A percentile compares a stretch with the other conserved stretches of the same genome.
Evolutionary conservation across 2,329 filamentous ascomycete species (phyloP).

Genomic region (Clathrospora elynae): DNA sequence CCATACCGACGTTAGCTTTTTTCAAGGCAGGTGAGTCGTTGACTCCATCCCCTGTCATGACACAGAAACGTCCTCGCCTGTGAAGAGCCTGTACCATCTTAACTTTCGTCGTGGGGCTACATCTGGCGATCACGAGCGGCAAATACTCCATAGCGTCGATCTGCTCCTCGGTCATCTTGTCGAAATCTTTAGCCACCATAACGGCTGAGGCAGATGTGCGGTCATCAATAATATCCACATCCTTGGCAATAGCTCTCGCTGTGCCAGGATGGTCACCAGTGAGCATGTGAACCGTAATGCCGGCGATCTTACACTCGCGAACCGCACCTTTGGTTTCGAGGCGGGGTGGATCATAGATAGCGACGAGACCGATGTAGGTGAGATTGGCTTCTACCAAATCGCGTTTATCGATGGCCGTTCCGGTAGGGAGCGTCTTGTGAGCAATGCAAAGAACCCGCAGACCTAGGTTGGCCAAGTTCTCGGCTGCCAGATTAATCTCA

Average conservation of each 20-base stretch:
- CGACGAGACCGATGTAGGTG: slow-evolving; percentile 78
- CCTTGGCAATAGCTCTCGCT: slow-evolving; percentile 54
- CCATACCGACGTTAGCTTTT: slow-evolving; percentile 50
- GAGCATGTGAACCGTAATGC: slow-evolving; percentile 57
- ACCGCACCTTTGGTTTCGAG: slow-evolving; percentile 71
- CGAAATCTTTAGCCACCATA: slow-evolving; percentile 54
- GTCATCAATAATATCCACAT: slow-evolving; percentile 51
- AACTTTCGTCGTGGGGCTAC: slow-evolving; percentile 54
- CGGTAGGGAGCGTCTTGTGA: slow-evolving; percentile 40
- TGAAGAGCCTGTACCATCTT: slow-evolving; percentile 54
- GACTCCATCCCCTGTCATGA: slow-evolving; percentile 53
- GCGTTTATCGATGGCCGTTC: slow-evolving; percentile 53
- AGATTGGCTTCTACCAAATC: slow-evolving; percentile 69
- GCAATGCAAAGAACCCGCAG: slow-evolving; percentile 48
- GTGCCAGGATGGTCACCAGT: slow-evolving; percentile 56
- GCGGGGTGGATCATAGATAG: slow-evolving; percentile 85
- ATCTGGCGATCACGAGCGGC: slow-evolving; percentile 54
- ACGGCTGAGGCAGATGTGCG: slow-evolving; percentile 36
- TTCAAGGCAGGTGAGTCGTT: slow-evolving; percentile 51
- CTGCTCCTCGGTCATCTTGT: slow-evolving; percentile 51
- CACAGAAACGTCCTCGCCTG: slow-evolving; percentile 46
- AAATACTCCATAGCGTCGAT: slow-evolving; percentile 51
- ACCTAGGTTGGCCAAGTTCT: slow-evolving; percentile 47
- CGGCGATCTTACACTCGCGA: slow-evolving; percentile 52
- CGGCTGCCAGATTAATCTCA: slow-evolving; percentile 37